phyloP scores from a whole-genome alignment of 31 red algal species.

The Pterothamnion heteromorphum region DNA sequence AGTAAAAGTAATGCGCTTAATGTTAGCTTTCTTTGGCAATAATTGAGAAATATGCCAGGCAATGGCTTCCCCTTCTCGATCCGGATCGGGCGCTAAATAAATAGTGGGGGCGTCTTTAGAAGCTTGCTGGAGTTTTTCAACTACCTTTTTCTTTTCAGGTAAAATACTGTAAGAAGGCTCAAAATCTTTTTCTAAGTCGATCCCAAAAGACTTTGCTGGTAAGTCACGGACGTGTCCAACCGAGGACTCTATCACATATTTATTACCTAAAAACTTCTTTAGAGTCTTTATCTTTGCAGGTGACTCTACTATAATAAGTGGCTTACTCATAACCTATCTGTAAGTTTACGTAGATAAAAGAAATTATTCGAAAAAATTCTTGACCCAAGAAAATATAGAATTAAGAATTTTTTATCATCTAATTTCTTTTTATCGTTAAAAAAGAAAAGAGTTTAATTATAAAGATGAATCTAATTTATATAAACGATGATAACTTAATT shows the following conservation, averaged over 20 bases:
- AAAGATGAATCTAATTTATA: too few species aligned
- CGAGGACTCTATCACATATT: slow-evolving; percentile 68
- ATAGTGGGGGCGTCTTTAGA: slow-evolving; percentile 17
- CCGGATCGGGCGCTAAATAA: slow-evolving; percentile 53
- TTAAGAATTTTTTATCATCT: too few species aligned
- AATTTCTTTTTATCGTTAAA: too few species aligned
- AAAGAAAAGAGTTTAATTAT: too few species aligned
- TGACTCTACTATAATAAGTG: slow-evolving; percentile 89
- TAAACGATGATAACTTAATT: too few species aligned
- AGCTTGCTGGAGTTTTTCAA: slow-evolving; percentile 27
- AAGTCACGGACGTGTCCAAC: slow-evolving; percentile 90
- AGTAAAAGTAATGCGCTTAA: slow-evolving; percentile 43
- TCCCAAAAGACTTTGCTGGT: slow-evolving; percentile 58
- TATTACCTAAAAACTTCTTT: slow-evolving; percentile 59
- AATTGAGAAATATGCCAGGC: slow-evolving; percentile 49
- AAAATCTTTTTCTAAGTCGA: slow-evolving; percentile 54
- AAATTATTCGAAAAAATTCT: too few species aligned
- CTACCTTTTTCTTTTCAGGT: slow-evolving; percentile 50
- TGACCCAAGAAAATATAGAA: too few species aligned
- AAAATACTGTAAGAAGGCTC: slow-evolving; percentile 43
- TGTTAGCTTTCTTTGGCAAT: not conserved
- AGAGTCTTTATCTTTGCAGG: slow-evolving; percentile 92
- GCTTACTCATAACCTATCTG: too few species aligned
- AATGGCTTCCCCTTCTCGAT: slow-evolving; percentile 60
- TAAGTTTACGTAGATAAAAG: too few species aligned